Evolutionary conservation across 2,329 filamentous ascomycete genomes (phyloP).

Genomic region (Cladophialophora carrionii): DNA sequence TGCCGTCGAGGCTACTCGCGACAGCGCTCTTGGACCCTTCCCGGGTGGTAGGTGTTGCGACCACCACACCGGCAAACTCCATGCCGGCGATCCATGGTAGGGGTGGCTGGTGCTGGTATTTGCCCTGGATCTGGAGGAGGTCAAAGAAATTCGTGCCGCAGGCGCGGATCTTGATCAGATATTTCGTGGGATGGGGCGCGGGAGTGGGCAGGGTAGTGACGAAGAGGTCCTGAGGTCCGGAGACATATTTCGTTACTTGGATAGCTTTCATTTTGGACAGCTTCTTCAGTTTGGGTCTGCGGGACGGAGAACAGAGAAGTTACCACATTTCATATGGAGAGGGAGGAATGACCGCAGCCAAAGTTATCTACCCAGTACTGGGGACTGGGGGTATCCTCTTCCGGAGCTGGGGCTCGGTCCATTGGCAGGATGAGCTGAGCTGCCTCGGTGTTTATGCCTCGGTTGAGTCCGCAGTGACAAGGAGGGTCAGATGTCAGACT

Average conservation of each 20-base stretch:
- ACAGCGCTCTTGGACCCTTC: constrained; percentile 25
- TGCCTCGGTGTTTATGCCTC: constrained; percentile 5
- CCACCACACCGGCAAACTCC: constrained; percentile 81
- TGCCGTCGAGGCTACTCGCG: constrained; percentile 44
- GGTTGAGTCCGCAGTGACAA: background rate
- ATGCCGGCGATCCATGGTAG: constrained; percentile 85
- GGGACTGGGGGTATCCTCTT: background rate
- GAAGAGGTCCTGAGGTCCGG: constrained; percentile 78
- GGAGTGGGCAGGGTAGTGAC: constrained; percentile 77
- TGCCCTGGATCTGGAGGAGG: constrained; percentile 89
- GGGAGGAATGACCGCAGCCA: background rate
- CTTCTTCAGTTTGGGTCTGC: background rate
- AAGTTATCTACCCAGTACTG: background rate
- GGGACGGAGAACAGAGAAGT: background rate
- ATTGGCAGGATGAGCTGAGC: background rate
- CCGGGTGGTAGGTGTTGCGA: constrained; percentile 62
- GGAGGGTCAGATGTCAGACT: background rate
- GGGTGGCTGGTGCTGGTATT: constrained; percentile 89
- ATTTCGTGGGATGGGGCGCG: constrained; percentile 70
- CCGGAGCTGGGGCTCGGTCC: constrained; percentile 16
- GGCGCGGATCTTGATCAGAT: constrained; percentile 83
- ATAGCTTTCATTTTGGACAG: constrained; percentile 36
- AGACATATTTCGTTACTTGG: constrained; percentile 39
- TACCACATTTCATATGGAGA: background rate
- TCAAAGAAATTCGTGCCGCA: constrained; percentile 96